phyloP scores from a whole-genome alignment of 805 yeast genomes.

The Teunomyces barrocoloradensis region DNA sequence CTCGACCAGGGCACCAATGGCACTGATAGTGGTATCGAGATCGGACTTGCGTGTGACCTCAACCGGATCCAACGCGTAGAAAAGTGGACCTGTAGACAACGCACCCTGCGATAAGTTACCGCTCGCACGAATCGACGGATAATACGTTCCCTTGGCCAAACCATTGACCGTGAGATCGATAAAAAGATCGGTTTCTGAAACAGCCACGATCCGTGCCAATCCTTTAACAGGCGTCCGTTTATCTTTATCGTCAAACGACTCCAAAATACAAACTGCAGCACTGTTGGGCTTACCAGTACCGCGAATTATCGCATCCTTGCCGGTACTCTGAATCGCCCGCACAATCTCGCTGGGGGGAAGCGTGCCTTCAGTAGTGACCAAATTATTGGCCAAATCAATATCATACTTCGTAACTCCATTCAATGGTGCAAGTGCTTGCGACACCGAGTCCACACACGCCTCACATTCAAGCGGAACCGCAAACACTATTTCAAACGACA shows the following conservation, averaged over 20 bases:
- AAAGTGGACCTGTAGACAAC: conserved; percentile 55
- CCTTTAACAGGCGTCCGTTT: conserved; percentile 70
- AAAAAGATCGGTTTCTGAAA: conserved; percentile 50
- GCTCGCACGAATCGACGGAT: conserved; percentile 61
- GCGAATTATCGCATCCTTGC: conserved; percentile 86
- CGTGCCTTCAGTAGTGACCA: conserved; percentile 66
- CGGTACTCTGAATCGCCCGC: conserved; percentile 63
- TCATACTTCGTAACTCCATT: conserved; percentile 51
- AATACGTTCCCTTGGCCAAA: conserved; percentile 60
- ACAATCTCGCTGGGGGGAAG: conserved; percentile 77
- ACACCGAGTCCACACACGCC: conserved; percentile 62
- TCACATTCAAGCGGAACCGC: conserved; percentile 85
- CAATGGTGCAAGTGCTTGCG: conserved; percentile 49
- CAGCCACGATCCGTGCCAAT: conserved; percentile 77
- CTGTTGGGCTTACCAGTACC: conserved; percentile 86
- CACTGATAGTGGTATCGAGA: conserved; percentile 25
- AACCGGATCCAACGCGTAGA: conserved; percentile 45
- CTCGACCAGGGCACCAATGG: conserved; percentile 32
- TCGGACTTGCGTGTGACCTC: conserved; percentile 26
- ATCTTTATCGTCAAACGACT: conserved; percentile 56
- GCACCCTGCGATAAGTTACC: conserved; percentile 82
- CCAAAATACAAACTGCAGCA: conserved; percentile 90
- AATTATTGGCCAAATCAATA: conserved; percentile 56
- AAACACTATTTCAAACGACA: conserved; percentile 61
- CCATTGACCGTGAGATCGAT: conserved; percentile 83